Evolutionary conservation across 1,284 basidiomycete species (phyloP), one percentile per base, ranked within the genome.

Genomic region (Tremellales sp.): DNA sequence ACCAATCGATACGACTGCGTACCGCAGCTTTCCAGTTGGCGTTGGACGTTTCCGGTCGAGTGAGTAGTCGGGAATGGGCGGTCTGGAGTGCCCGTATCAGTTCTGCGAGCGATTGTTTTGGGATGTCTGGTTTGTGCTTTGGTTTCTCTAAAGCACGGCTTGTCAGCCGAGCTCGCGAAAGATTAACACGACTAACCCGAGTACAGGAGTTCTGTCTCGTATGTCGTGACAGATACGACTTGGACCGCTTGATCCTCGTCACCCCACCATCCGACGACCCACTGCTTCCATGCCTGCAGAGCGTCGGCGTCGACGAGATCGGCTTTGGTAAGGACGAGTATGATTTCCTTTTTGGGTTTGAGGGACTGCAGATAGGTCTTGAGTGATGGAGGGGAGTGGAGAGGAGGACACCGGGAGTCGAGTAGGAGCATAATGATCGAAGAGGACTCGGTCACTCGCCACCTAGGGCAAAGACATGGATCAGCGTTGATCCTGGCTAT

Each of bases 391-490:
- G 79, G 79, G 44, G 76, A 76, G 57, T 81, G 79, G 1, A 81
- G 68, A 0, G 75, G 78, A 0, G 90, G 89, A 65, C 88, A 92
- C 25, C 90, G 83, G 6, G 87, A 84, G 70, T 95, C 90, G 22
- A 92, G 78, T 9, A 94, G 79, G 42, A 93, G 78, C 45, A 93
- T 81, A 10, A 94, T 74, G 57, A 93, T 86, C 51, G 89, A 80
- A 1, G 86, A 87, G 26, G 87, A 82, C 68, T 92, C 89, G 5
- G 82, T 82, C 7, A 91, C 88, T 27, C 88, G 81, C 89, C 89
- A 92, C 58, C 87, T 88, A 55, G 53, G 39, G n/a, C n/a, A n/a
- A n/a, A 21, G 14, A 38, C 34, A 58, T 50, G 31, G 53, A 49
- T 14, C 44, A 44, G 19, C 29, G 16, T 31, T 21, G 13, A 10